Base-by-base conservation (phyloP, 768 basidiomycete genomes). In the Psilocybe cubensis region DNA sequence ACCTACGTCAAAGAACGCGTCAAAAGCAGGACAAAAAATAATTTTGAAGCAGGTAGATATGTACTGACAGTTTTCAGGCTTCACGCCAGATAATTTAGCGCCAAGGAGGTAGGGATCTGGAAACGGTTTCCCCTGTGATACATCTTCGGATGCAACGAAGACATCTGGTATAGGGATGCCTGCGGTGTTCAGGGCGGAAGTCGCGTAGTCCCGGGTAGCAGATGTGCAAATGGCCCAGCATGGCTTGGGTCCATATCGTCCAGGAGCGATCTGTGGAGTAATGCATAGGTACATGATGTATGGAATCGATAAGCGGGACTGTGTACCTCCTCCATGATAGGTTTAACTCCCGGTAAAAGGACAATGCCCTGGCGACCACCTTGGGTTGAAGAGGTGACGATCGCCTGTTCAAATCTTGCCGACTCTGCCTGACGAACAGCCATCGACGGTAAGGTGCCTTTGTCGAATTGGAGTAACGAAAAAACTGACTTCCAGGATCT, bases 51-150 rank as follows among this genome's bases (percentile, higher is more conserved):
- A n/a, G n/a, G 35, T 44, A 46, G 43, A 44, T 17, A 47, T 35
- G 23, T 9, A 68, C 81, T 54, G 53, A 85, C 89, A 92, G 52
- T 83, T 83, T 54, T 78, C 72, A 11, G 88, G 83, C 43, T 83
- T 78, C 20, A 88, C 84, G 2, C 83, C 82, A 62, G 88, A 87
- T 58, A 78, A 78, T 68, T 87, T 74, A 20, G 95, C 94, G 9
- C 94, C 96, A 41, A 89, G 82, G 33, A 97, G 76, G 75, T 96
- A 98, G 1, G 96, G 96, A 63, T 96, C 95, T 9, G 96, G 94
- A 65, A 74, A 78, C 23, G 95, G 95, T 75, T 97, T 97, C 38
- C 95, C 95, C 59, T 85, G 73, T 11, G 70, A 70, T 3, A 96
- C 93, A 60, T 94, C 89, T 67, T 96, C 89, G n/a, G 93, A 88